A percentile compares a stretch with the other conserved stretches of the same genome.
Conservation (phyloP, 2,329 filamentous ascomycete genomes). For the Tolypocladium inflatum region DNA sequence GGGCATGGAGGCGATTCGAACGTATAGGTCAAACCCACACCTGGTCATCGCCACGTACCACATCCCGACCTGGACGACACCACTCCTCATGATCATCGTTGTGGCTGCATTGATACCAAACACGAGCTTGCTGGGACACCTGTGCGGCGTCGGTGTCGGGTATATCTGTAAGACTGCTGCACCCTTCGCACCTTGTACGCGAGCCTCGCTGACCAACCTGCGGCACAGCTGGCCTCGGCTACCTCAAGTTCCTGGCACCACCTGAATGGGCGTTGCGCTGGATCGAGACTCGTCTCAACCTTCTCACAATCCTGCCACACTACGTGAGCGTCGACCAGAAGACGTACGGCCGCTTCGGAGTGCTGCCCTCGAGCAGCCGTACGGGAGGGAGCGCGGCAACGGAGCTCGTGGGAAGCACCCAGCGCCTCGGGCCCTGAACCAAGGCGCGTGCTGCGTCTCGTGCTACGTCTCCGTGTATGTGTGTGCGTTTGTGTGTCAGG, state of each 20-base stretch:
- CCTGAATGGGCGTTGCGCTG: conserved; percentile 81
- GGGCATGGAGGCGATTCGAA: conserved; percentile 76
- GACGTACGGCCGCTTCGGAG: conserved; percentile 86
- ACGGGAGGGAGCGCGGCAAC: conserved; percentile 37
- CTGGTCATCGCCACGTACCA: conserved; percentile 53
- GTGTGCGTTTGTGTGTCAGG: neutral
- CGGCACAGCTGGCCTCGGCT: conserved; percentile 65
- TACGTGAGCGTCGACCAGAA: conserved; percentile 95
- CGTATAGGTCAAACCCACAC: conserved; percentile 70
- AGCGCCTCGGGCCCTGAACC: conserved; percentile 58
- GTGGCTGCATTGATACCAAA: conserved; percentile 69
- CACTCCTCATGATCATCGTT: conserved; percentile 66
- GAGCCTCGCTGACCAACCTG: neutral
- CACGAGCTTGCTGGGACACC: conserved; percentile 77
- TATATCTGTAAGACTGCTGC: conserved; percentile 61
- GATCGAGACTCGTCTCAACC: conserved; percentile 80
- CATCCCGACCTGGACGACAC: conserved; percentile 89
- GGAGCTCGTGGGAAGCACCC: conserved; percentile 51
- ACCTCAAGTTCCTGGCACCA: conserved; percentile 80
- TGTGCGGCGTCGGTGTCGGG: conserved; percentile 74
- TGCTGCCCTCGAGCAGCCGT: conserved; percentile 55
- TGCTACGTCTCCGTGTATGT: neutral
- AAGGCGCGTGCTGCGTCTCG: neutral
- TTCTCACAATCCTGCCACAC: conserved; percentile 75
- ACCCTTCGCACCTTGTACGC: neutral